Evolutionary conservation across 306 rosid species (phyloP).

Genomic region (Comarum palustre): DNA sequence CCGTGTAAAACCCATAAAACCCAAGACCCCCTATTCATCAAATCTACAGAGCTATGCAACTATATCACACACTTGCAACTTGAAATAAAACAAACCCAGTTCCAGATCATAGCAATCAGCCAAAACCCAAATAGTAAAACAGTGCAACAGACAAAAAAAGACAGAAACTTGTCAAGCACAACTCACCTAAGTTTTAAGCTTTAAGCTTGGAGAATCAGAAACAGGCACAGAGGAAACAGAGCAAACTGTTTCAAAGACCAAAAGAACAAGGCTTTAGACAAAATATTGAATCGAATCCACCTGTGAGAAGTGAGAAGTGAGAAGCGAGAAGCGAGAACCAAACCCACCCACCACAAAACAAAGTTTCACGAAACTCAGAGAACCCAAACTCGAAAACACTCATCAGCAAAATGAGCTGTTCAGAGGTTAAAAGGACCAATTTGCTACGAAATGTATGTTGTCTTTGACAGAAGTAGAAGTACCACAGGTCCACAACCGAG

Average conservation of each 20-base stretch:
- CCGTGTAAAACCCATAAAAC: conserved; percentile 69
- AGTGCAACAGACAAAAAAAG: conserved; percentile 17
- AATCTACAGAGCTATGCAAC: conserved; percentile 29
- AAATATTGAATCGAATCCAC: conserved; percentile 14
- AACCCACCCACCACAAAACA: conserved; percentile 26
- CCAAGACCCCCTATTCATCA: conserved; percentile 44
- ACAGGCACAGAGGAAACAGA: conserved; percentile 29
- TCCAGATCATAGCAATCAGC: conserved; percentile 25
- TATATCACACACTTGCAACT: conserved; percentile 17
- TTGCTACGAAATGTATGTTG: conserved; percentile 35
- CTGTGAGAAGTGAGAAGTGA: not conserved
- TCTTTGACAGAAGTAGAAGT: not conserved
- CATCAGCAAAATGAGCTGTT: conserved; percentile 27
- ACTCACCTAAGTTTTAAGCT: conserved; percentile 23
- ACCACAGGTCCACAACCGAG: not conserved
- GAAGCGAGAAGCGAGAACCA: conserved; percentile 16
- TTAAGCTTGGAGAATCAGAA: conserved; percentile 20
- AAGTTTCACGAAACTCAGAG: conserved; percentile 27
- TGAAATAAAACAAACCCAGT: conserved; percentile 20
- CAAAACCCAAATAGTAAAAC: conserved; percentile 16
- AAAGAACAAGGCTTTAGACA: conserved; percentile 18
- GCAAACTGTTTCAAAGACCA: conserved; percentile 29
- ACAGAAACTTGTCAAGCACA: conserved; percentile 13
- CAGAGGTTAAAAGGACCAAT: conserved; percentile 28
- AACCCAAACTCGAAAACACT: conserved; percentile 13